Conservation (phyloP, 73 alveolate genomes). For the Tetrahymena borealis region DNA sequence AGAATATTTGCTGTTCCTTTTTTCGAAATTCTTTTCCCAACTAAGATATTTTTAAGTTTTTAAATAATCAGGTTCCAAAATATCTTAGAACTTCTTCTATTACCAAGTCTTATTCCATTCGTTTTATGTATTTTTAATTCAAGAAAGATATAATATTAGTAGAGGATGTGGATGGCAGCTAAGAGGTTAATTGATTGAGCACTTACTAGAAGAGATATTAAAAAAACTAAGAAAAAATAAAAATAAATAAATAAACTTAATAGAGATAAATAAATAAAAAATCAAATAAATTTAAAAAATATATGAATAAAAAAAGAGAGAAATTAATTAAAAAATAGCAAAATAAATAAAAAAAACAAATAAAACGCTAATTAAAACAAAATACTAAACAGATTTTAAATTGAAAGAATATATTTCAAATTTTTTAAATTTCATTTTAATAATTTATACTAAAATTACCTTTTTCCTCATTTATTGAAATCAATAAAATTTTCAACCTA, state of each 20-base stretch:
- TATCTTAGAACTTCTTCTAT: neutral
- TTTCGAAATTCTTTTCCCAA: neutral
- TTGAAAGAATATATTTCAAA: too few relatives aligned
- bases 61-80: neutral
- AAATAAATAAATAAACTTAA: neutral
- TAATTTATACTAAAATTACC: too few relatives aligned
- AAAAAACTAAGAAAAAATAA: neutral
- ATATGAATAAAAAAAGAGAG: neutral
- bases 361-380: too few relatives aligned
- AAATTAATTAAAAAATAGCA: neutral
- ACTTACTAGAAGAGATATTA: neutral
- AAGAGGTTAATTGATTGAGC: neutral
- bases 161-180: neutral
- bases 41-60: neutral
- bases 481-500: too few relatives aligned
- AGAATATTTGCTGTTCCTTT: neutral
- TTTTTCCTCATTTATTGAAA: too few relatives aligned
- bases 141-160: neutral
- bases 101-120: neutral
- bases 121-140: neutral
- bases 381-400: too few relatives aligned
- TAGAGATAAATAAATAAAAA: neutral
- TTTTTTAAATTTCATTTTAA: too few relatives aligned
- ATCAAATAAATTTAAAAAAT: neutral
- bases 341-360: neutral